Evolutionary conservation across 768 basidiomycete species (phyloP), one percentile per base, ranked within the genome.

Genomic region (Suillus subluteus): DNA sequence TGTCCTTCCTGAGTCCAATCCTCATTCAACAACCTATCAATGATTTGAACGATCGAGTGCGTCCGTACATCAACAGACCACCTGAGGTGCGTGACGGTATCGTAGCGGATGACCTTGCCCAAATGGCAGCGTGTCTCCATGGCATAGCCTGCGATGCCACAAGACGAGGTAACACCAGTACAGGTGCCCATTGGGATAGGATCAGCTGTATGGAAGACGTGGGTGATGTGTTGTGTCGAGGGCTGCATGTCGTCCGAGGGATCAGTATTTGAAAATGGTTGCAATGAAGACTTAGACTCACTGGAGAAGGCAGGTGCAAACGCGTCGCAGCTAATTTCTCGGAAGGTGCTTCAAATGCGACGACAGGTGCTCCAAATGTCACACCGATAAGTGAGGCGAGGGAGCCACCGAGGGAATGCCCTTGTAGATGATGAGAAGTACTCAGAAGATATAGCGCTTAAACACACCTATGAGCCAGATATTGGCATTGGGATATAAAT

Each of bases 151-250:
- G 82, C 94, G 41, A 93, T 84, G 18, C 90, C 87, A 75, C 97
- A 99, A 0, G 85, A 78, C 0, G 92, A 96, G 11, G 85, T 81
- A 1, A 91, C 81, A 15, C 94, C 95, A 15, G 82, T 95, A 73
- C 94, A 96, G 0, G 83, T 83, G 1, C 92, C 93, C 87, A 92
- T 92, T 4, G 96, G 87, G 43, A 98, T 93, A 0, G 96, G 96
- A 82, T 99, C 97, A 26, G 91, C 96, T 1, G 92, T 98, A 74
- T 98, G 91, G 73, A 92, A 97, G 9, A 98, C 83, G 72, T 98
- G 95, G 0, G 91, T 95, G 50, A 97, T 82, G 68, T 93, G 91
- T 4, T 88, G 86, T 0, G 83, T 83, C 2, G 89, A 88, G 0
- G 90, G 91, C 90, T 92, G 70, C 21, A 38, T 4, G 58, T 18